These are phyloP conservation scores for Plasmodium vinckei DNA, from an alignment of 169 alveolate species.

Conservation along the genomic window DNA sequence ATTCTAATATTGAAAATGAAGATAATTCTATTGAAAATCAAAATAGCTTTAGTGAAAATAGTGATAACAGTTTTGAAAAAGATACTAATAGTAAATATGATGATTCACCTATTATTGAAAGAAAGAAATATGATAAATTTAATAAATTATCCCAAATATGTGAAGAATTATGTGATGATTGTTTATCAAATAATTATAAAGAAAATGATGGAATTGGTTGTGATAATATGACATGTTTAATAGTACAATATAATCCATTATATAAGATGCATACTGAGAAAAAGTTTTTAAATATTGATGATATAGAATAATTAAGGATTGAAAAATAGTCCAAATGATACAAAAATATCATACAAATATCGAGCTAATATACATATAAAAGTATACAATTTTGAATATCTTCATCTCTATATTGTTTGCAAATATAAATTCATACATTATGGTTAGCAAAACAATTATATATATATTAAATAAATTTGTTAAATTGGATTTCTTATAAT, in stretches of 20 bases:
- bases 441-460: no score
- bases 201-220: constrained; percentile 94
- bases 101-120: constrained; percentile 79
- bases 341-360: no score
- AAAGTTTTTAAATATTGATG: constrained; percentile 61
- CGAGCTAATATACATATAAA: no score
- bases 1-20: constrained; percentile 4
- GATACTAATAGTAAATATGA: constrained; percentile 51
- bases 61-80: neutral
- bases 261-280: constrained; percentile 74
- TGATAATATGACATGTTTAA: constrained; percentile 95
- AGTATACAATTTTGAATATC: no score
- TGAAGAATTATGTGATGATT: constrained; percentile 91
- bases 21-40: constrained; percentile 10
- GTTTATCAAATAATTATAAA: constrained; percentile 90
- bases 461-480: no score
- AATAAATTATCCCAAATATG: constrained; percentile 85
- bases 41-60: constrained; percentile 8
- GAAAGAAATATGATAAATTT: constrained; percentile 49
- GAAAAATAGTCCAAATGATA: no score
- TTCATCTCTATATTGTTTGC: no score
- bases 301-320: constrained; percentile 21
- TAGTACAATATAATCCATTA: constrained; percentile 86
- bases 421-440: no score
- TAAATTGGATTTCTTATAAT: no score